Evolutionary conservation across 2,329 filamentous ascomycete species (phyloP), one percentile per base, ranked within the genome.

Genomic region (Dothideomycetidae sp.): DNA sequence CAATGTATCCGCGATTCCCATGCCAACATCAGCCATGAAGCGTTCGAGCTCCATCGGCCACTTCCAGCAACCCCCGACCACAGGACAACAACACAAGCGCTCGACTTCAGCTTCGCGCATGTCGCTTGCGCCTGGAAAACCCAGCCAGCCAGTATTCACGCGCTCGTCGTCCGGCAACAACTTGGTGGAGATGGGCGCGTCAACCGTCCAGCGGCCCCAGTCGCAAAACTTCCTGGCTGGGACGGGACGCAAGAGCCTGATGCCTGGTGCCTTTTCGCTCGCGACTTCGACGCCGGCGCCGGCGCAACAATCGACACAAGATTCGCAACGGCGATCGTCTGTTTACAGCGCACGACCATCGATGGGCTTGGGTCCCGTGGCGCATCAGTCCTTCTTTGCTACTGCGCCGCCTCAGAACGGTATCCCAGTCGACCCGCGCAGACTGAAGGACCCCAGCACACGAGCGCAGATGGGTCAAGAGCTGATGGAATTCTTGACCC

Each of bases 371-470:
- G 81, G 54, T 10, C 53, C 50, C 5, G 38, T 74, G n/a, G 69
- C 74, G 48, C 82, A 90, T 49, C 86, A 94, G 57, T 93, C 84
- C 44, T 96, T 98, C 66, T 98, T 98, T 59, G 81, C 86, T 49
- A 82, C 86, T 44, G 82, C 77, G 14, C 83, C 84, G 3, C 75
- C 79, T 41, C 73, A 81, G 3, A 84, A 85, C 1, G 83, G 82
- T 41, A 78, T 88, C 2, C 83, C 85, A 1, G 72, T 76, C 43
- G 92, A 98, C 53, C 88, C 90, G 1, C 74, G 92, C 40, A 81
- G 86, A 10, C 64, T 96, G 37, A 81, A 78, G 53, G 84, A 96
- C 53, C 70, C 81, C 26, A 70, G 71, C 14, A 93, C 81, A 48
- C 82, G 92, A 53, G 70, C 75, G 18, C 75, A 78, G 40, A 86